Evolutionary conservation across 1,139 yeast genomes (phyloP), one percentile per base, ranked within the genome.

Genomic region (Nakaseomyces bracarensis): DNA sequence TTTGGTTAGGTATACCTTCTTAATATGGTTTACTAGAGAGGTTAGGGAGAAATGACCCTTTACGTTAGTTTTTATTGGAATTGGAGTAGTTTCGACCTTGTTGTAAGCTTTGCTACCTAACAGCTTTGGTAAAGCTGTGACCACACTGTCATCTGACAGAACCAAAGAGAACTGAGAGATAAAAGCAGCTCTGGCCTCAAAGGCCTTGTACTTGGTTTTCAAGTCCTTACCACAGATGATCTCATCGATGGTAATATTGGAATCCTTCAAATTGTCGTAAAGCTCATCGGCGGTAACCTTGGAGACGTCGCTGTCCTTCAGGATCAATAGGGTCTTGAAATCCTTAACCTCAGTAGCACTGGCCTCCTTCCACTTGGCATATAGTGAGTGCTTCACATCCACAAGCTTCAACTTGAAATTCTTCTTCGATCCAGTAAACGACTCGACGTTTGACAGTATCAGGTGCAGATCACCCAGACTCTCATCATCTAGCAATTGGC

Each of bases 51-150:
- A 69, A 44, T 66, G 68, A 28, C 61, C 61, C 28, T 60, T 54
- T 9, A 53, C 45, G 34, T 50, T 50, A 11, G 58, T 52, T 57
- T 71, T 74, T 41, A 89, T 70, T 15, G 94, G 79, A 41, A 87
- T 61, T 33, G 97, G 97, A 23, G 79, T 63, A 58, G 84, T 84
- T 44, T 71, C 68, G 35, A 71, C 65, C 46, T 69, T 69, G 62
- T 80, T 83, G 59, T 87, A 91, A 3, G 75, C 70, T 65, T 85
- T 85, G 40, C 96, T 96, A 41, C 96, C 96, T 50, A 91, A 69
- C 36, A 82, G 66, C 51, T 80, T 78, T 42, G 98, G 98, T 67
- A 89, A 71, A 48, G 84, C 70, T 41, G 87, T 79, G 44, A 86
- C 70, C 39, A 89, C 71, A 31, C 82, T 79, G 52, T 87, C 95